Evolutionary conservation across 1,284 basidiomycete species (phyloP).

Genomic region (Amylostereum chailletii): DNA sequence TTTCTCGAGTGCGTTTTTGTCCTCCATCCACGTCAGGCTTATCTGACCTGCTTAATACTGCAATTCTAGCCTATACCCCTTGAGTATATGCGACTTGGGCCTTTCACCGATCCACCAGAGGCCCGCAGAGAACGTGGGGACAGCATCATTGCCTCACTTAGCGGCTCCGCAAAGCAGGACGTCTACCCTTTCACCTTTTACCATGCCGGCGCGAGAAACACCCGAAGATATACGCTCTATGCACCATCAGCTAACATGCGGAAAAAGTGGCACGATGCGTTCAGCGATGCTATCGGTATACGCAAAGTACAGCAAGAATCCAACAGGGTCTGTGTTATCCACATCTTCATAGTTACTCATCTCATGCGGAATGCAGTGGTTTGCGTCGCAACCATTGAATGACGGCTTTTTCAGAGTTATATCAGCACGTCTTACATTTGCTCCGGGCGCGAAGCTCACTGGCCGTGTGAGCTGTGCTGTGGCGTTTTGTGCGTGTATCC

Average conservation of each 20-base stretch:
- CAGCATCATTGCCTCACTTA: conserved; percentile 47
- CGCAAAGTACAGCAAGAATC: conserved; percentile 54
- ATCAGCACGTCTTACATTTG: conserved; percentile 23
- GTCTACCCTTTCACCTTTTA: conserved; percentile 71
- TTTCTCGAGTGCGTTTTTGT: conserved; percentile 47
- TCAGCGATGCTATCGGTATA: conserved; percentile 53
- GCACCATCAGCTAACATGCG: conserved; percentile 47
- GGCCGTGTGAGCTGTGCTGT: conserved; percentile 52
- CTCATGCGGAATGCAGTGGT: conserved; percentile 38
- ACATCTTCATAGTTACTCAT: not conserved
- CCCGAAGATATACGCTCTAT: conserved; percentile 63
- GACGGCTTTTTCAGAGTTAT: conserved; percentile 52
- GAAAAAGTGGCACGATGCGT: conserved; percentile 51
- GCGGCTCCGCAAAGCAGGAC: conserved; percentile 31
- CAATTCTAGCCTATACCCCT: conserved; percentile 59
- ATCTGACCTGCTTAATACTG: conserved; percentile 2
- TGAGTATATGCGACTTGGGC: conserved; percentile 62
- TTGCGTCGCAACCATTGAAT: conserved; percentile 47
- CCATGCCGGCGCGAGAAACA: conserved; percentile 48
- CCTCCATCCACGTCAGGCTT: not conserved
- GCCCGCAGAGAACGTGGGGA: conserved; percentile 51
- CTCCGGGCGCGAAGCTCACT: conserved; percentile 29
- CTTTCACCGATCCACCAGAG: conserved; percentile 50
- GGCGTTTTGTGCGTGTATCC: conserved; percentile 45
- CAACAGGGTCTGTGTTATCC: conserved; percentile 44